Percentiles rank a stretch among this genome's conserved stretches.
These are phyloP conservation scores for Didymella sp. DNA, from an alignment of 2,329 filamentous ascomycete genomes.

Conservation along the genomic window DNA sequence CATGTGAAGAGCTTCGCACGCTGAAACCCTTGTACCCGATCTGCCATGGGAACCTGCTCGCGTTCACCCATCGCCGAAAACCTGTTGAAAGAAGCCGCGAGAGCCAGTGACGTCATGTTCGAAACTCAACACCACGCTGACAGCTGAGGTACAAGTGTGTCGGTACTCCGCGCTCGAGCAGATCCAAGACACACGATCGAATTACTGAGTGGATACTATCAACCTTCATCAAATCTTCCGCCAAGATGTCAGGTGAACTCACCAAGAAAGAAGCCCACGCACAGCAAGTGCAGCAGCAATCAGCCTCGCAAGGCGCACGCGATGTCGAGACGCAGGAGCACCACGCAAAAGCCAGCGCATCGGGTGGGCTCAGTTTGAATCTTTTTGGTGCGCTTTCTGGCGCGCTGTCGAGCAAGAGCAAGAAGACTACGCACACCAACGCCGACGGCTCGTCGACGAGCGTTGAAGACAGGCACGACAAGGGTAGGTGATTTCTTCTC, in stretches of 20 bases:
- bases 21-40: not conserved
- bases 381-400: constrained; percentile 46
- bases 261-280: constrained; percentile 34
- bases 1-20: not conserved
- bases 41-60: not conserved
- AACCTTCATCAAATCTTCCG: not conserved
- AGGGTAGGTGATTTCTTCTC: constrained; percentile 26
- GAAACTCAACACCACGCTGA: constrained; percentile 12
- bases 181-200: not conserved
- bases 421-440: constrained; percentile 41
- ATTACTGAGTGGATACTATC: not conserved
- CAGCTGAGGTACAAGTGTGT: not conserved
- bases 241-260: constrained; percentile 33
- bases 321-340: constrained; percentile 41
- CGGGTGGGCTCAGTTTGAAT: constrained; percentile 49
- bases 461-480: constrained; percentile 36
- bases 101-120: constrained; percentile 30
- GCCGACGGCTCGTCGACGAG: constrained; percentile 34
- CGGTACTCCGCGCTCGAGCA: not conserved
- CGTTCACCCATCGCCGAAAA: constrained; percentile 7
- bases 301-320: constrained; percentile 22
- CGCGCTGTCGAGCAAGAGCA: constrained; percentile 38
- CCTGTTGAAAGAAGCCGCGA: constrained; percentile 6
- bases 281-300: constrained; percentile 32
- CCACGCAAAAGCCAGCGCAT: constrained; percentile 40